These are phyloP conservation scores for Penicillium sp. DNA, from an alignment of 2,329 filamentous ascomycete genomes.

Conservation along the genomic window DNA sequence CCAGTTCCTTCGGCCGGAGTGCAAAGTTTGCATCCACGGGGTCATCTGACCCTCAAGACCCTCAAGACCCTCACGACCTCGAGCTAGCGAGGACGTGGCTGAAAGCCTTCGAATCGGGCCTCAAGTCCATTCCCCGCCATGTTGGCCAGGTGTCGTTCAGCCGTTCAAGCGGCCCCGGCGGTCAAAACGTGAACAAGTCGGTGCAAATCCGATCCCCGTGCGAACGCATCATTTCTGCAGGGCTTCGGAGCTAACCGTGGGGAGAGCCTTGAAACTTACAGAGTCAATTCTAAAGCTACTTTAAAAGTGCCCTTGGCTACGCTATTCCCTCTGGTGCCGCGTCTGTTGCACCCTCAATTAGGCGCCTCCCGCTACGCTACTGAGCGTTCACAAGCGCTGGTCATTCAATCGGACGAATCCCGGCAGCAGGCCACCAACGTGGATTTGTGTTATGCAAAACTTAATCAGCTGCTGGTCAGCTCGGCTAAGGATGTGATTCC, in stretches of 20 bases:
- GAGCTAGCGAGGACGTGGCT: slow-evolving; percentile 59
- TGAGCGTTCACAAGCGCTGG: slow-evolving; percentile 53
- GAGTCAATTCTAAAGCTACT: slow-evolving; percentile 69
- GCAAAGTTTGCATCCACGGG: slow-evolving; percentile 30
- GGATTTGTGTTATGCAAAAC: slow-evolving; percentile 59
- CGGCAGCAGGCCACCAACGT: slow-evolving; percentile 64
- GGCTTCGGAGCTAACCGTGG: slow-evolving; percentile 9
- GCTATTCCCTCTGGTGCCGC: slow-evolving; percentile 57
- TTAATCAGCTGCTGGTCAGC: slow-evolving; percentile 56
- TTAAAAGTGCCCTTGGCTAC: slow-evolving; percentile 56
- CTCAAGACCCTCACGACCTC: slow-evolving; percentile 20
- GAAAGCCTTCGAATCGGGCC: slow-evolving; percentile 47
- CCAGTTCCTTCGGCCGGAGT: slow-evolving; percentile 1
- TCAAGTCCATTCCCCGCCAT: slow-evolving; percentile 55
- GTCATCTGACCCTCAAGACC: slow-evolving; percentile 22
- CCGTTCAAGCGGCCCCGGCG: slow-evolving; percentile 65
- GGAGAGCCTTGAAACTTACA: slow-evolving; percentile 30
- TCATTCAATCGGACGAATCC: slow-evolving; percentile 65
- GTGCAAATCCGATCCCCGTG: slow-evolving; percentile 24
- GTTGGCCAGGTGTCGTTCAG: slow-evolving; percentile 63
- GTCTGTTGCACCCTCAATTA: slow-evolving; percentile 54
- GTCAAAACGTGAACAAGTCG: slow-evolving; percentile 71
- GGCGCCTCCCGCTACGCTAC: slow-evolving; percentile 58
- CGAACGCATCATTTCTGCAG: slow-evolving; percentile 4
- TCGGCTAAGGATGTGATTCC: slow-evolving; percentile 56